phyloP scores from a whole-genome alignment of 1,139 yeast species.

The Geotrichum bryndzae region DNA sequence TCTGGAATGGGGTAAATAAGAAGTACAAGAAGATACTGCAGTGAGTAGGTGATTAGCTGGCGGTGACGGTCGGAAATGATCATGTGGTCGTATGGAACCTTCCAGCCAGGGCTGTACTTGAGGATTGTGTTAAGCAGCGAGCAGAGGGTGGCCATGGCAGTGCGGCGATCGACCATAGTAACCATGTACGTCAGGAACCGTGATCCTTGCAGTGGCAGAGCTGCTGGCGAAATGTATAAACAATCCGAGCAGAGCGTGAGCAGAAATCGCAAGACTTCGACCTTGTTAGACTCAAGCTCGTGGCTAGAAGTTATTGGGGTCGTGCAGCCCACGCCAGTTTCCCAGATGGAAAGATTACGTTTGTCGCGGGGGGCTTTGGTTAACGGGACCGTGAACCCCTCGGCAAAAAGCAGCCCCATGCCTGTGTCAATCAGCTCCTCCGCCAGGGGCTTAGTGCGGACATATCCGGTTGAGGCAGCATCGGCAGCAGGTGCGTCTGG shows the following conservation, averaged over 20 bases:
- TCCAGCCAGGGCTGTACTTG: conserved; percentile 37
- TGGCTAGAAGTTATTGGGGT: conserved; percentile 41
- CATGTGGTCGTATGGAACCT: conserved; percentile 37
- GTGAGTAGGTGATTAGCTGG: conserved; percentile 49
- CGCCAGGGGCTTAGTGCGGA: conserved; percentile 42
- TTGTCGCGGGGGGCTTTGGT: conserved; percentile 18
- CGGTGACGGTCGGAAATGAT: conserved; percentile 45
- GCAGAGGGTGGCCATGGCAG: conserved; percentile 51
- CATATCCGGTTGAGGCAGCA: conserved; percentile 5
- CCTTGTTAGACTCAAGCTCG: conserved; percentile 56
- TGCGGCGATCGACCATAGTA: conserved; percentile 46
- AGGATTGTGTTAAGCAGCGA: conserved; percentile 58
- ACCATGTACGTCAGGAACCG: conserved; percentile 56
- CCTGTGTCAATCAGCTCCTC: conserved; percentile 43
- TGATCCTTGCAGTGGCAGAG: conserved; percentile 48
- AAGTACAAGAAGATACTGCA: conserved; percentile 59
- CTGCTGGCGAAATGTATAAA: conserved; percentile 48
- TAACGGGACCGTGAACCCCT: conserved; percentile 52
- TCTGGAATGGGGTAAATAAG: conserved; percentile 60
- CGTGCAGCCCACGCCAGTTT: conserved; percentile 63
- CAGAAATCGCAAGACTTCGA: conserved; percentile 59
- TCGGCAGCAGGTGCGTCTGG: not conserved
- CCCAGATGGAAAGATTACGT: conserved; percentile 49
- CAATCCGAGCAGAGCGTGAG: conserved; percentile 59
- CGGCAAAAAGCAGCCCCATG: conserved; percentile 51